Evolutionary conservation across 768 basidiomycete species (phyloP).

Genomic region (Lepiota subincarnata): DNA sequence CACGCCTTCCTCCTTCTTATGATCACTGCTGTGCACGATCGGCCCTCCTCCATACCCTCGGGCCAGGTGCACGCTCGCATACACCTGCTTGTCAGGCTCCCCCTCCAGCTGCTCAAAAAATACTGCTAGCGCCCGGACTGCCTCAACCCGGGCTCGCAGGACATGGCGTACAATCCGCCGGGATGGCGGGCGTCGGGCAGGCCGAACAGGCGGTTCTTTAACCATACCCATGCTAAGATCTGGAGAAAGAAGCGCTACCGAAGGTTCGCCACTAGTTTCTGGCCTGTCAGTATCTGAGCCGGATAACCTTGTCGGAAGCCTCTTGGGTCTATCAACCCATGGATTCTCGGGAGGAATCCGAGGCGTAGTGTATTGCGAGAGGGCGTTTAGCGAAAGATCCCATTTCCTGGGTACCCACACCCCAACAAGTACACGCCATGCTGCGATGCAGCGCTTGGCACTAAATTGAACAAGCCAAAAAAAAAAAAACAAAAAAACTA

Average conservation of each 20-base stretch:
- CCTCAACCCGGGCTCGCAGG: conserved; percentile 79
- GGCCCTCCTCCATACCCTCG: conserved; percentile 45
- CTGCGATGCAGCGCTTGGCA: conserved; percentile 80
- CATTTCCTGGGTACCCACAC: conserved; percentile 85
- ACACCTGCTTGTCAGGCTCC: conserved; percentile 33
- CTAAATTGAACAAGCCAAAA: too few relatives aligned
- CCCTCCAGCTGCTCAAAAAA: conserved; percentile 66
- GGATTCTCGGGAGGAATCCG: conserved; percentile 61
- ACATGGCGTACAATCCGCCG: conserved; percentile 87
- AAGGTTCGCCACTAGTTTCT: conserved; percentile 13
- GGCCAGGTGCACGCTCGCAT: conserved; percentile 44
- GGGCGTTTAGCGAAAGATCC: conserved; percentile 74
- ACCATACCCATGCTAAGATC: conserved; percentile 23
- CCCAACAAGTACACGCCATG: conserved; percentile 96
- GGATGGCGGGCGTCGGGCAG: conserved; percentile 58
- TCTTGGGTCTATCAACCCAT: conserved; percentile 57
- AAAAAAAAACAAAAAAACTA: too few relatives aligned
- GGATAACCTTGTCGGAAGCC: conserved; percentile 19
- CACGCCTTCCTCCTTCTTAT: conserved; percentile 17
- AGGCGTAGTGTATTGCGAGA: conserved; percentile 71
- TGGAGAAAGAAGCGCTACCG: conserved; percentile 17
- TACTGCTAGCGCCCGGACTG: conserved; percentile 66
- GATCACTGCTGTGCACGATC: conserved; percentile 20
- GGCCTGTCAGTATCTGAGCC: conserved; percentile 16
- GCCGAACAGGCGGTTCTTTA: conserved; percentile 38